phyloP scores from a whole-genome alignment of 352 stramenopile genomes.

The Phytophthora pini region DNA sequence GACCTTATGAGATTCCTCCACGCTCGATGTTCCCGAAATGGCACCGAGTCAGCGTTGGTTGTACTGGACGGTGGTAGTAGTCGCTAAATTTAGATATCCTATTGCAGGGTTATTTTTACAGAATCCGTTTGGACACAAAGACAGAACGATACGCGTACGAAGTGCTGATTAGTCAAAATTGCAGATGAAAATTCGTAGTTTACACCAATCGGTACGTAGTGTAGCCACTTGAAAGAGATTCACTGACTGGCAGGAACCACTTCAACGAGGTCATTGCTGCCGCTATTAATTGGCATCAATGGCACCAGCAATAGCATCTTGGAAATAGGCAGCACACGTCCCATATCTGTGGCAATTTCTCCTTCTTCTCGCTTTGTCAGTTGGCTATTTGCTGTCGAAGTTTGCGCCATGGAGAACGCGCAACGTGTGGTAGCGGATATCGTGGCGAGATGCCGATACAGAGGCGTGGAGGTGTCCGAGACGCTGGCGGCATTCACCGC shows the following conservation, averaged over 20 bases:
- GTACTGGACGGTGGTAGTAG: conserved; percentile 5
- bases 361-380: conserved; percentile 3
- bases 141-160: conserved; percentile 13
- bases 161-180: conserved; percentile 17
- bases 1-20: not conserved
- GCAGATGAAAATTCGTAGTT: not conserved
- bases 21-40: conserved; percentile 27
- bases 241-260: conserved; percentile 17
- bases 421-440: conserved; percentile 76
- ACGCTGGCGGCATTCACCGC: conserved; percentile 89
- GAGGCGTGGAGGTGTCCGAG: conserved; percentile 85
- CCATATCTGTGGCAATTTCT: conserved; percentile 11
- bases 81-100: not conserved
- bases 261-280: conserved; percentile 16
- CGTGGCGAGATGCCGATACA: conserved; percentile 73
- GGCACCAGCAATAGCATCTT: no score
- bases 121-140: not conserved
- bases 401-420: conserved; percentile 63
- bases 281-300: no score
- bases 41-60: conserved; percentile 19
- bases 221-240: conserved; percentile 18
- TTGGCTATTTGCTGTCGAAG: conserved; percentile 25
- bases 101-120: no score
- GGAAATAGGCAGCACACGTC: not conserved
- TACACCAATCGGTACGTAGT: conserved; percentile 9